Evolutionary conservation across 495 filamentous ascomycete genomes (phyloP), one percentile per base, ranked within the genome.

Genomic region (Aspergillus wentii): DNA sequence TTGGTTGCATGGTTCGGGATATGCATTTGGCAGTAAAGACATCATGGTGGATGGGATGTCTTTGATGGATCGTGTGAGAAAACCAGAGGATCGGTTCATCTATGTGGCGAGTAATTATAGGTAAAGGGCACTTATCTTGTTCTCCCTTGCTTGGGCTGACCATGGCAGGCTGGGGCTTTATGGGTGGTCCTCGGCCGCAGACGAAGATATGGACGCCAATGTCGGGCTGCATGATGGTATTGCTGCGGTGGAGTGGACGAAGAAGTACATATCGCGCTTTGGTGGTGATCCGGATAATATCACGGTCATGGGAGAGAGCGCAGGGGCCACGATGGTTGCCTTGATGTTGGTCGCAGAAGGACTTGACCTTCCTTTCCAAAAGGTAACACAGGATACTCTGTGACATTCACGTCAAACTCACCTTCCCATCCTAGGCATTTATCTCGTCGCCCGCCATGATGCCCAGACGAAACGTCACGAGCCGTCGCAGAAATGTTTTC

Each of bases 41-140:
- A 21, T 36, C 15, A 16, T 25, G 10, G 33, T 17, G 3, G 33
- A 36, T 25, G 33, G 17, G 13, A 21, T 36, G 11, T 18, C 8
- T 1, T 9, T 36, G 10, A 25, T 36, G 19, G 33, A 36, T 13
- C 5, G 3, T 15, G 26, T 36, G 5, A 9, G 26, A 7, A n/a
- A 17, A 2, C 10, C 4, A n/a, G 22, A 14, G 6, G 14, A 21
- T 15, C 29, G 40, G 40, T 28, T 83, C 38, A 58, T 85, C 8
- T 57, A 80, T 31, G 74, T 85, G 8, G 75, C 73, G 44, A 74
- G 83, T 59, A 84, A 83, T 49, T 83, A 83, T 45, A 71, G 81
- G 7, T 76, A n/a, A 1, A 13, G n/a, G n/a, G n/a, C n/a, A n/a
- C n/a, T n/a, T n/a, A n/a, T n/a, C n/a, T n/a, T n/a, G n/a, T n/a